Evolutionary conservation across 441 rosid genomes (phyloP).

Genomic region (Erodium trifolium): DNA sequence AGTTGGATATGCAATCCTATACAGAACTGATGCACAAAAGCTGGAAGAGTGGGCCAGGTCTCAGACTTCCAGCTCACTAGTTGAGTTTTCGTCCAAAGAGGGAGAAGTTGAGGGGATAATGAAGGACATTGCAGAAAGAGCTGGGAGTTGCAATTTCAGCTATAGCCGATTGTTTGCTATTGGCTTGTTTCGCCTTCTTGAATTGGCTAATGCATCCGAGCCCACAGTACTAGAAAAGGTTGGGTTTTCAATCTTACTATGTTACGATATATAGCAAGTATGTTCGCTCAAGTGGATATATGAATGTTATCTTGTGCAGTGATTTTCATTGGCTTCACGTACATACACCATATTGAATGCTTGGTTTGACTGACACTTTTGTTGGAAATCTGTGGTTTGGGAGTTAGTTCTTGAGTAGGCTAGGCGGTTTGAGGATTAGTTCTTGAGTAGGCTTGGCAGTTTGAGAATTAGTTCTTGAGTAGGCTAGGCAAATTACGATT

Average conservation of each 20-base stretch:
- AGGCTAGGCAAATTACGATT: no score
- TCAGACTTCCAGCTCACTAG: constrained; percentile 59
- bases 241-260: not conserved
- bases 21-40: constrained; percentile 68
- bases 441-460: no score
- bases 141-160: constrained; percentile 58
- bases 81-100: constrained; percentile 61
- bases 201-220: constrained; percentile 76
- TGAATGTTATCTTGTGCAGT: no score
- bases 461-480: no score
- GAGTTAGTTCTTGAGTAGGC: no score
- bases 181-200: constrained; percentile 86
- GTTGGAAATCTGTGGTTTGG: no score
- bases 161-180: constrained; percentile 94
- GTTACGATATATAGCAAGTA: no score
- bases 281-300: no score
- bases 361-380: no score
- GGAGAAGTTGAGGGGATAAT: constrained; percentile 74
- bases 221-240: constrained; percentile 81
- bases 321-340: no score
- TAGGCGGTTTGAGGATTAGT: no score
- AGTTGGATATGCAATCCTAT: constrained; percentile 12
- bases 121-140: constrained; percentile 76
- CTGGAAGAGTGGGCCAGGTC: constrained; percentile 85
- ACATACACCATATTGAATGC: no score